Conservation (phyloP, 495 filamentous ascomycete genomes). For the Astrothelium macrocarpum region DNA sequence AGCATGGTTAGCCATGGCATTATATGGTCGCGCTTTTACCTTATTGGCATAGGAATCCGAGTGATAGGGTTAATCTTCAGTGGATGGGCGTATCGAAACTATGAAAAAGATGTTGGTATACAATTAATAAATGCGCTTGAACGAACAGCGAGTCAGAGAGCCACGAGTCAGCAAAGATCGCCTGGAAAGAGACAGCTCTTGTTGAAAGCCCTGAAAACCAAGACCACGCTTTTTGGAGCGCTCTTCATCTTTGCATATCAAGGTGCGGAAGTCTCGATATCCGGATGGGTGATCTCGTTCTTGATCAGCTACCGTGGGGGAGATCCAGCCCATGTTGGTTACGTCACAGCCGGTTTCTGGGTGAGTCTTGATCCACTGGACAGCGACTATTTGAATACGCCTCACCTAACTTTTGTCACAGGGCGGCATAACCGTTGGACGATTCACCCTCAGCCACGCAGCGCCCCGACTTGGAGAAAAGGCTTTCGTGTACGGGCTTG, state of each 20-base stretch:
- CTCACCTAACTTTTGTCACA: neutral
- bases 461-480: conserved; percentile 61
- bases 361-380: conserved; percentile 22
- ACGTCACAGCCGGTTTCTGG: conserved; percentile 80
- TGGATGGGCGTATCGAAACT: conserved; percentile 51
- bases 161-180: conserved; percentile 11
- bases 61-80: conserved; percentile 40
- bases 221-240: conserved; percentile 57
- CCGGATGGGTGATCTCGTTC: conserved; percentile 73
- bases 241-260: conserved; percentile 77
- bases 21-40: conserved; percentile 53
- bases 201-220: conserved; percentile 43
- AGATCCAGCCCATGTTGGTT: conserved; percentile 57
- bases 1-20: conserved; percentile 44
- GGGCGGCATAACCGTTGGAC: conserved; percentile 59
- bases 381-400: neutral
- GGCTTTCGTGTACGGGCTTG: conserved; percentile 50
- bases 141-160: conserved; percentile 27
- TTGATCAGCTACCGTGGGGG: conserved; percentile 60
- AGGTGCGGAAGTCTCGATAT: conserved; percentile 67
- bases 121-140: conserved; percentile 33
- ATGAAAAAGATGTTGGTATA: conserved; percentile 38
- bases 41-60: conserved; percentile 44
- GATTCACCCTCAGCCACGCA: conserved; percentile 55
- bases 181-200: conserved; percentile 29